Conservation (phyloP, 768 basidiomycete species). For the Hygrocybe punicea region DNA sequence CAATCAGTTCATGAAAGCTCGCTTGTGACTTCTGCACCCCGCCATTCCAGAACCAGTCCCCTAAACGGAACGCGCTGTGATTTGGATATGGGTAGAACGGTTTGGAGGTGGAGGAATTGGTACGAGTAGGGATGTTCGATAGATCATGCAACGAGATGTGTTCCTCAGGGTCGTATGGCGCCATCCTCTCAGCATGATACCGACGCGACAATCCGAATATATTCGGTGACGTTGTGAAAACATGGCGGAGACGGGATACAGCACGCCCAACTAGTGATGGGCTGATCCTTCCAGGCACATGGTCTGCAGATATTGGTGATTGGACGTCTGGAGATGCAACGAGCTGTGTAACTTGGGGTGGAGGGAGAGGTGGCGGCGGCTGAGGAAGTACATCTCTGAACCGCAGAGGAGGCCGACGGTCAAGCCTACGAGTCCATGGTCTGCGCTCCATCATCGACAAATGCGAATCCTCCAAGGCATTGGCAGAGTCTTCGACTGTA, state of each 20-base stretch:
- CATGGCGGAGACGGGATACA: background rate
- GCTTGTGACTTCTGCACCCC: background rate
- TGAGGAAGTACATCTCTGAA: conserved; percentile 2
- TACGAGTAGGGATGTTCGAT: conserved; percentile 8
- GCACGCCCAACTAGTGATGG: background rate
- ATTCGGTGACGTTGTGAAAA: conserved; percentile 5
- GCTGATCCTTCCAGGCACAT: no score
- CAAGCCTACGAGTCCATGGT: background rate
- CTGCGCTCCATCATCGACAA: background rate
- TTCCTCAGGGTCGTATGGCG: conserved; percentile 17
- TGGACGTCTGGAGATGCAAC: background rate
- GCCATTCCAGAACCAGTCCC: conserved; percentile 12
- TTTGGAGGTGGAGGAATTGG: background rate
- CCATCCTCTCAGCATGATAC: conserved; percentile 14
- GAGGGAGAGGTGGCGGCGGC: background rate
- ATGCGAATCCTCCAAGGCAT: background rate
- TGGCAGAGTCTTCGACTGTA: background rate
- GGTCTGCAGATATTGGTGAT: background rate
- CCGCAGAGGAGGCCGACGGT: background rate
- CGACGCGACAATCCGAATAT: conserved; percentile 17
- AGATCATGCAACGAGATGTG: conserved; percentile 16
- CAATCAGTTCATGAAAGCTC: background rate
- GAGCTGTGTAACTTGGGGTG: background rate
- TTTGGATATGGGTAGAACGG: conserved; percentile 3
- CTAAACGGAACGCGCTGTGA: conserved; percentile 10